Evolutionary conservation across 805 yeast species (phyloP).

Genomic region (Millerozyma miso): DNA sequence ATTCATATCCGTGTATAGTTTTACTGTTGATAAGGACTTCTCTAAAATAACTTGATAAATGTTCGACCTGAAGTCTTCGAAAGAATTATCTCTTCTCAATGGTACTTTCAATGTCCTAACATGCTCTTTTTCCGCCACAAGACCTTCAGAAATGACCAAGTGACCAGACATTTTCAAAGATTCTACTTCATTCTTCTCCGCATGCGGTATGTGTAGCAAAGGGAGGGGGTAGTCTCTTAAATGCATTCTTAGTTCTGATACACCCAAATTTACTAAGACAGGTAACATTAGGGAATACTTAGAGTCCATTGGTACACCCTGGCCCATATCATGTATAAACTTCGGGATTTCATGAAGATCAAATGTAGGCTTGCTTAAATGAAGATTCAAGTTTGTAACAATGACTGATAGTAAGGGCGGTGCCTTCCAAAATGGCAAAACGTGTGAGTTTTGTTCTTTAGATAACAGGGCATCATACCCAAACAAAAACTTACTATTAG

Average conservation of each 20-base stretch:
- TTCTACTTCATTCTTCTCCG: slow-evolving; percentile 18
- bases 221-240: slow-evolving; percentile 87
- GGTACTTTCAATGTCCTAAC: slow-evolving; percentile 62
- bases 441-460: slow-evolving; percentile 17
- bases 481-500: slow-evolving; percentile 29
- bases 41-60: slow-evolving; percentile 60
- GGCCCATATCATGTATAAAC: slow-evolving; percentile 71
- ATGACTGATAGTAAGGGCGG: slow-evolving; percentile 34
- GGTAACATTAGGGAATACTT: slow-evolving; percentile 69
- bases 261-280: slow-evolving; percentile 47
- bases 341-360: slow-evolving; percentile 41
- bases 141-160: slow-evolving; percentile 63
- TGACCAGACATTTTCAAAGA: slow-evolving; percentile 51
- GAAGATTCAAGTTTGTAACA: slow-evolving; percentile 23
- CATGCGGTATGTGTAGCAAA: slow-evolving; percentile 60
- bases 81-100: slow-evolving; percentile 1
- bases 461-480: slow-evolving; percentile 27
- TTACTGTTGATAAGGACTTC: slow-evolving; percentile 72
- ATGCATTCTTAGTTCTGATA: slow-evolving; percentile 64
- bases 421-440: slow-evolving; percentile 25
- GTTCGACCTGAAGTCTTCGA: background rate
- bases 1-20: slow-evolving; percentile 59
- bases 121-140: slow-evolving; percentile 46
- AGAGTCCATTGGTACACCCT: slow-evolving; percentile 74
- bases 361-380: slow-evolving; percentile 25